These are phyloP conservation scores for Dendrostoma leiphaemia DNA, from an alignment of 2,329 filamentous ascomycete species.

Conservation along the genomic window DNA sequence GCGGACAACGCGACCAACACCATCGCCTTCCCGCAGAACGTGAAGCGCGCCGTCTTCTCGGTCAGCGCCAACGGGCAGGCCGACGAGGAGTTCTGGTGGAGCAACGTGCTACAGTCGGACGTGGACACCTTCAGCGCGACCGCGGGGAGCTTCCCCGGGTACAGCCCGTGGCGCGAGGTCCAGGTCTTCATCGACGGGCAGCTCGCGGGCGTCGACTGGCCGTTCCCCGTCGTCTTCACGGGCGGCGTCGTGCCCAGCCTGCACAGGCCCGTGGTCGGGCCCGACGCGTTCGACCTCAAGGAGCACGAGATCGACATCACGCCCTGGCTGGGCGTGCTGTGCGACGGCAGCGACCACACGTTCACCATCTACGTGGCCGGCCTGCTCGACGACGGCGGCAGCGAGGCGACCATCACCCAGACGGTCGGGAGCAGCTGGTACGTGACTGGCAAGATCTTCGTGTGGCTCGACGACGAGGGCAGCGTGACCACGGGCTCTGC, in stretches of 20 bases:
- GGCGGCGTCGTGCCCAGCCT: constrained; percentile 75
- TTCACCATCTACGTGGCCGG: constrained; percentile 69
- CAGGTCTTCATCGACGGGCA: constrained; percentile 72
- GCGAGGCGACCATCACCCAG: constrained; percentile 46
- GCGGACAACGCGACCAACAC: constrained; percentile 56
- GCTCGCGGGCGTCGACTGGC: constrained; percentile 75
- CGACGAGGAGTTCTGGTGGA: constrained; percentile 83
- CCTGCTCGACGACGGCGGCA: constrained; percentile 53
- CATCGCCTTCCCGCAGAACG: constrained; percentile 64
- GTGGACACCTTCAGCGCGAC: constrained; percentile 55
- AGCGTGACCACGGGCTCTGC: constrained; percentile 50
- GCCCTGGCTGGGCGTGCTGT: constrained; percentile 69
- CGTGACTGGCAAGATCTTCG: constrained; percentile 74
- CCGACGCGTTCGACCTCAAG: constrained; percentile 74
- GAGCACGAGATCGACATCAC: constrained; percentile 83
- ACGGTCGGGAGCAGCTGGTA: constrained; percentile 69
- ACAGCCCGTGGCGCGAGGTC: constrained; percentile 74
- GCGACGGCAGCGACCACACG: constrained; percentile 61
- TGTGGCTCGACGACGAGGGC: constrained; percentile 62
- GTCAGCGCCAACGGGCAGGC: constrained; percentile 76
- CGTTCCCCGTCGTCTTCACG: constrained; percentile 79
- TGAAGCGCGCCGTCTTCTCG: constrained; percentile 68
- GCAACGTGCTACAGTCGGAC: constrained; percentile 67
- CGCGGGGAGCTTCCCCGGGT: constrained; percentile 60
- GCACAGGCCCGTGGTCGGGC: constrained; percentile 75